Conservation (phyloP, 805 yeast genomes). For the Cyberlindnera bimundalis region DNA sequence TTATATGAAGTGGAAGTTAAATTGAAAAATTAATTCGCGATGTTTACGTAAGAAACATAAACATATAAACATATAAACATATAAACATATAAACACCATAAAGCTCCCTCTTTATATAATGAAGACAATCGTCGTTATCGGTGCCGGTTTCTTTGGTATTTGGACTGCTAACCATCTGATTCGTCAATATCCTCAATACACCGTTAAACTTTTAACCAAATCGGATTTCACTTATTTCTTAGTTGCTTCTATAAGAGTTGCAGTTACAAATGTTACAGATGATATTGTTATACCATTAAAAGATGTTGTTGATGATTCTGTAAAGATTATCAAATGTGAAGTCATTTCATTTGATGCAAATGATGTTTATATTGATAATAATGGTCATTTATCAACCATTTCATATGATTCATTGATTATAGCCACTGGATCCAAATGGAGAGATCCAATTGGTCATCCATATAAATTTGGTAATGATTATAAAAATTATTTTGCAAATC, state of each 20-base stretch:
- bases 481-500: conserved; percentile 14
- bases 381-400: conserved; percentile 4
- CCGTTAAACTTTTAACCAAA: conserved; percentile 19
- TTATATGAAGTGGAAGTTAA: too few relatives aligned
- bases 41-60: too few relatives aligned
- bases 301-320: conserved; percentile 18
- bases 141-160: conserved; percentile 28
- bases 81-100: too few relatives aligned
- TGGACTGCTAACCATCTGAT: conserved; percentile 22
- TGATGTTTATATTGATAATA: conserved; percentile 14
- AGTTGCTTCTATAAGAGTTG: conserved; percentile 18
- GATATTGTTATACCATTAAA: conserved; percentile 20
- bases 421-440: conserved; percentile 32
- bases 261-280: conserved; percentile 19
- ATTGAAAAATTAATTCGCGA: too few relatives aligned
- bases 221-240: conserved; percentile 20
- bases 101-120: too few relatives aligned
- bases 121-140: conserved; percentile 22
- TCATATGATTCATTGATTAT: conserved; percentile 27
- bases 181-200: conserved; percentile 3
- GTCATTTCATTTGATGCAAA: conserved; percentile 20
- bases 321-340: conserved; percentile 25
- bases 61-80: too few relatives aligned
- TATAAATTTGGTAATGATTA: conserved; percentile 16
- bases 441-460: conserved; percentile 26